Percentiles rank a stretch among this genome's conserved stretches.
Conservation (phyloP, 768 basidiomycete genomes). For the Coprinellus aureogranulatus region DNA sequence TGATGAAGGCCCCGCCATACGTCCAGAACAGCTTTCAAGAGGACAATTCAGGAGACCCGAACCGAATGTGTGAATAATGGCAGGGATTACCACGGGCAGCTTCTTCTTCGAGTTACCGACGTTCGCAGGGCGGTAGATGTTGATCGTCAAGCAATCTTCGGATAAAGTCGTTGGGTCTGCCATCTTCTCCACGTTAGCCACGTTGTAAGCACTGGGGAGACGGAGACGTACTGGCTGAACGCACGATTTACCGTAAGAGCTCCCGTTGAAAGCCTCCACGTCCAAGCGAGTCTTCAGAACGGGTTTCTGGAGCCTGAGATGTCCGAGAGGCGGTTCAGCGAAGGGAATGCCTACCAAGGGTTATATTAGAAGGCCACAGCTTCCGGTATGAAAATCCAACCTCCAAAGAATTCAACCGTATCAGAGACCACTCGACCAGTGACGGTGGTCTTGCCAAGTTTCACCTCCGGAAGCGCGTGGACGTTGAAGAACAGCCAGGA, state of each 20-base stretch:
- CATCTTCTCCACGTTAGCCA: not conserved
- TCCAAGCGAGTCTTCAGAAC: slow-evolving; percentile 41
- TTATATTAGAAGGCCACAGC: no score
- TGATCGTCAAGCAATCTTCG: slow-evolving; percentile 63
- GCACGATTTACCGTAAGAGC: slow-evolving; percentile 45
- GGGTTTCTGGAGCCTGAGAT: slow-evolving; percentile 44
- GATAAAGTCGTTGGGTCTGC: slow-evolving; percentile 26
- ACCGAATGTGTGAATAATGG: not conserved
- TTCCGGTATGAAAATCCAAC: slow-evolving; percentile 21
- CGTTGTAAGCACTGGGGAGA: not conserved
- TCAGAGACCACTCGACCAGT: slow-evolving; percentile 26
- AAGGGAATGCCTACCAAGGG: slow-evolving; percentile 50
- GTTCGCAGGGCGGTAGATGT: slow-evolving; percentile 55
- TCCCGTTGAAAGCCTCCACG: slow-evolving; percentile 40
- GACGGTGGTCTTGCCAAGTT: slow-evolving; percentile 36
- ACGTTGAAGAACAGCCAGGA: not conserved
- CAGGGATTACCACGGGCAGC: slow-evolving; percentile 36
- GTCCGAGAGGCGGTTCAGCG: slow-evolving; percentile 51
- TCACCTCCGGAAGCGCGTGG: slow-evolving; percentile 27
- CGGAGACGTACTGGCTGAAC: slow-evolving; percentile 41
- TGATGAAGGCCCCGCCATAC: slow-evolving; percentile 35
- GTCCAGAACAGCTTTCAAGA: slow-evolving; percentile 36
- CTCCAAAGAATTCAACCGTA: slow-evolving; percentile 46
- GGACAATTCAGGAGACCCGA: not conserved
- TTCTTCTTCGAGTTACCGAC: slow-evolving; percentile 24